phyloP scores from a whole-genome alignment of 768 basidiomycete genomes.

The Ramaria sp. region DNA sequence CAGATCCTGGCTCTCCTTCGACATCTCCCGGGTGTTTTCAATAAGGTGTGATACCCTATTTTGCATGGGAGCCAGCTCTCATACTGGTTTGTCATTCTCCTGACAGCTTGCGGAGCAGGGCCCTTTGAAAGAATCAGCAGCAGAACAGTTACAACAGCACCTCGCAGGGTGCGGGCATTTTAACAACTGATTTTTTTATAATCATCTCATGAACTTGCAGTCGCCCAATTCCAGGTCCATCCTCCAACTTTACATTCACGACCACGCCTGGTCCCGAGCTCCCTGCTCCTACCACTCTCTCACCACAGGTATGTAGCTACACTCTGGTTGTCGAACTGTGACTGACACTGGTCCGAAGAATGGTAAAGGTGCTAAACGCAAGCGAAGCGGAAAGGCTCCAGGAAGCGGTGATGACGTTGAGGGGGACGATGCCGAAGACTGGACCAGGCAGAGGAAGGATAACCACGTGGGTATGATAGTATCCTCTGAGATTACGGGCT shows the following conservation, averaged over 20 bases:
- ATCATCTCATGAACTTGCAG: conserved; percentile 10
- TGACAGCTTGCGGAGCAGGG: conserved; percentile 34
- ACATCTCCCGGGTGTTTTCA: conserved; percentile 40
- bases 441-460: conserved; percentile 71
- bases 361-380: conserved; percentile 7
- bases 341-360: conserved; percentile 23
- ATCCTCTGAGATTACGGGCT: conserved; percentile 6
- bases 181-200: conserved; percentile 15
- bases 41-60: conserved; percentile 31
- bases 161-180: conserved; percentile 25
- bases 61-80: conserved; percentile 17
- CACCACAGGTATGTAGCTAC: neutral
- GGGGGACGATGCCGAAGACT: conserved; percentile 55
- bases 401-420: conserved; percentile 11
- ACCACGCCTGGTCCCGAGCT: conserved; percentile 54
- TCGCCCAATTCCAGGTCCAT: conserved; percentile 5
- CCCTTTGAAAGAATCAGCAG: conserved; percentile 49
- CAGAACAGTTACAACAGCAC: conserved; percentile 45
- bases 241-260: conserved; percentile 30
- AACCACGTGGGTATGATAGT: conserved; percentile 48
- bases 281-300: conserved; percentile 31
- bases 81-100: conserved; percentile 26
- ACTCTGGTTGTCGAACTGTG: conserved; percentile 22
- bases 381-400: conserved; percentile 6
- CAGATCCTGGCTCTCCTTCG: conserved; percentile 54